Evolutionary conservation across 1,139 yeast species (phyloP).

Genomic region (Blastobotrys malaysiensis): DNA sequence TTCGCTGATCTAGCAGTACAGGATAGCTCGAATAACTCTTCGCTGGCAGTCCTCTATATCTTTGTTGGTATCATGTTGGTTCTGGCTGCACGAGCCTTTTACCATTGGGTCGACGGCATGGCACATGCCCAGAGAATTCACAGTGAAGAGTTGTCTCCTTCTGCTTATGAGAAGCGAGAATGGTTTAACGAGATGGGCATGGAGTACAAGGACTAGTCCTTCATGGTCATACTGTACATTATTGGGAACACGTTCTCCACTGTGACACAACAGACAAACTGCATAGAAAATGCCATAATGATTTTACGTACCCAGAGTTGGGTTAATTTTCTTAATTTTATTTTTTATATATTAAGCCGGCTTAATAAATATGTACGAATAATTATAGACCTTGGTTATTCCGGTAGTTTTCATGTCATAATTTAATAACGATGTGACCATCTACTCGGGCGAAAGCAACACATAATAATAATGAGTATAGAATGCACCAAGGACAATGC

Average conservation of each 20-base stretch:
- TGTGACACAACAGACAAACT: background rate
- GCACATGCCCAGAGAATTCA: background rate
- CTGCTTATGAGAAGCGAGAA: background rate
- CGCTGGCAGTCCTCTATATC: constrained; percentile 1
- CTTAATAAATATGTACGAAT: background rate
- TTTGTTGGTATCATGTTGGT: constrained; percentile 5
- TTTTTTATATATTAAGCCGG: background rate
- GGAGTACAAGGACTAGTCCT: background rate
- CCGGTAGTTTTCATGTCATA: background rate
- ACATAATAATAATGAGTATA: background rate
- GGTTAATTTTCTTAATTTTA: too few species aligned
- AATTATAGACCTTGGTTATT: background rate
- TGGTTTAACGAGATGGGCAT: background rate
- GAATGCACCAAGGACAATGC: background rate
- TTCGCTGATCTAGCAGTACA: constrained; percentile 6
- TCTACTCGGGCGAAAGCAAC: background rate
- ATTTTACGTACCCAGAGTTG: background rate
- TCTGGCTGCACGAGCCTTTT: constrained; percentile 2
- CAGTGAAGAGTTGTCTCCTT: background rate
- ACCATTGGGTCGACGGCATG: constrained; percentile 4
- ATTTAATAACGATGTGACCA: too few species aligned
- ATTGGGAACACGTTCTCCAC: too few species aligned
- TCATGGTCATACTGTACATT: too few species aligned
- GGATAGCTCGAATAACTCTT: background rate
- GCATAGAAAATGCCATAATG: background rate